Base-by-base conservation (phyloP, 345 rosid genomes). In the Punica granatum region DNA sequence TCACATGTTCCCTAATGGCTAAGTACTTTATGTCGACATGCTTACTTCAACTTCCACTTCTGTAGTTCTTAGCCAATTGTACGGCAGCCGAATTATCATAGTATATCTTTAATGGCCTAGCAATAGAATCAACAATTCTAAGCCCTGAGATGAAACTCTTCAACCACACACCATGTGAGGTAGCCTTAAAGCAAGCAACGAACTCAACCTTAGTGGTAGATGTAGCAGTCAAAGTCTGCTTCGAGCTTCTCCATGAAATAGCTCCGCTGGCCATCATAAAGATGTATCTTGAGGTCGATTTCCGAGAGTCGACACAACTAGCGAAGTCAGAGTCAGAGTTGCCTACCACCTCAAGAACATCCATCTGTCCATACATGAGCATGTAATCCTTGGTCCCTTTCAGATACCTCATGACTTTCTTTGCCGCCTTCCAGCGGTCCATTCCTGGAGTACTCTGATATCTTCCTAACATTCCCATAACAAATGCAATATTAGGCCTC, bases 391-490 rank as follows among this genome's bases (percentile, higher is more conserved):
- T 64, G 23, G 34, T 41, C 28, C 35, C 23, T n/a, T 64, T 28
- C 16, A 66, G 39, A 4, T 46, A 48, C 21, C 69, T 66, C 37
- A 66, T 43, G 16, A 66, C 69, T 21, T 48, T 66, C 26, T 66
- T 66, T 6, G 39, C 26, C 3, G 30, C 49, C 11, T 28, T 41
- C 33, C 14, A 64, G 32, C 25, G 51, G 6, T 61, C 4, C 0
- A 41, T 64, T 14, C 53, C 33, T 23, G 12, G 54, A 67, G 23
- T 67, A 60, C 75, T 67, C 16, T 67, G 35, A 39, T 44, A 72
- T 39, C 46, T 41, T 0, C 70, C 67, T 15, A 48, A 43, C 37
- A 72, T 66, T 32, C 62, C 70, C 3, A 72, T 48, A 3, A 0
- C 39, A 48, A 60, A 67, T 2, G 64, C n/a, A 14, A 58, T 66